These are phyloP conservation scores for Pichia cephalocereana DNA, from an alignment of 805 yeast species.

Conservation along the genomic window DNA sequence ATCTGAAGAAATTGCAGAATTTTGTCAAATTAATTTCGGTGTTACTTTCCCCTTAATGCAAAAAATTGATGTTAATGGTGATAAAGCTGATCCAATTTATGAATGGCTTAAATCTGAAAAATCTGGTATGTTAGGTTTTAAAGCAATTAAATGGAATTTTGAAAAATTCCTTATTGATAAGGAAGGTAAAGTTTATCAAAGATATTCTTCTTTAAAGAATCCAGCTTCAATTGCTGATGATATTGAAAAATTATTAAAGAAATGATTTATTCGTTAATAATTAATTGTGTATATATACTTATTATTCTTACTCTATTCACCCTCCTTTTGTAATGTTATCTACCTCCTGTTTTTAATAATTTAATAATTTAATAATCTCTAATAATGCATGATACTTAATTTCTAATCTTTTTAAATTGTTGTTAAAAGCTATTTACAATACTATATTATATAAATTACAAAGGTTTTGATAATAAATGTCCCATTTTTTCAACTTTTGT, in stretches of 20 bases:
- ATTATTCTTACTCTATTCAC: too few species aligned
- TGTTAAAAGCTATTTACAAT: too few species aligned
- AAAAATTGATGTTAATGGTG: constrained; percentile 87
- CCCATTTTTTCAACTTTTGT: constrained; percentile 98
- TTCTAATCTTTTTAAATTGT: too few species aligned
- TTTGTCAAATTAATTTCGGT: constrained; percentile 77
- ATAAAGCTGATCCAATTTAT: constrained; percentile 70
- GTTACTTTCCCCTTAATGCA: constrained; percentile 84
- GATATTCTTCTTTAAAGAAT: constrained; percentile 53
- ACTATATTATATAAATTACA: not conserved
- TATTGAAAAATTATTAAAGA: constrained; percentile 47
- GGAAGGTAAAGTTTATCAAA: constrained; percentile 43
- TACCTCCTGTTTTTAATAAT: too few species aligned
- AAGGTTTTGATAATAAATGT: constrained; percentile 56
- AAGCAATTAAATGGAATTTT: constrained; percentile 54
- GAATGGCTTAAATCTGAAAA: constrained; percentile 58
- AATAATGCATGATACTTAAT: too few species aligned
- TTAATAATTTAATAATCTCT: too few species aligned
- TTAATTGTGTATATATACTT: too few species aligned
- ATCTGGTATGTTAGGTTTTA: constrained; percentile 58
- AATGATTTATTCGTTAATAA: not conserved
- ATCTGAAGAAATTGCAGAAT: constrained; percentile 58
- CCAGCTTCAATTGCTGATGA: constrained; percentile 53
- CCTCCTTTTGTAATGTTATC: too few species aligned
- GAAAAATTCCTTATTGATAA: constrained; percentile 50